Conservation (phyloP, 2,329 filamentous ascomycete species). For the Saccharata proteae region DNA sequence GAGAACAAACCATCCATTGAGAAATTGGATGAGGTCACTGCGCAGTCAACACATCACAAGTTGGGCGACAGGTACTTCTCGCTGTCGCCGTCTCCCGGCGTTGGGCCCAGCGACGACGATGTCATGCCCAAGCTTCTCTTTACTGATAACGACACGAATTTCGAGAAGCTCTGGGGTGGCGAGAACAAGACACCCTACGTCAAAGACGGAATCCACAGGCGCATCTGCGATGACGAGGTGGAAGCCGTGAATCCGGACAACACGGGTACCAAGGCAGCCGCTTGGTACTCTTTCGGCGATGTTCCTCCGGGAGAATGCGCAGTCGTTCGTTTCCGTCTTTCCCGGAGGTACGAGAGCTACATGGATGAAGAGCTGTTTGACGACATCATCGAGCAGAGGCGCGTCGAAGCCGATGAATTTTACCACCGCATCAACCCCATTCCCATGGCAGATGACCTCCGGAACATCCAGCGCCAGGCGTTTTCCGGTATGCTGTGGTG, state of each 20-base stretch:
- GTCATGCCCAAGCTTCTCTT: constrained; percentile 77
- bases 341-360: constrained; percentile 61
- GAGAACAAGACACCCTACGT: constrained; percentile 70
- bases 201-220: constrained; percentile 87
- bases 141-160: constrained; percentile 93
- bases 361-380: constrained; percentile 90
- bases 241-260: constrained; percentile 68
- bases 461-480: constrained; percentile 90
- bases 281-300: constrained; percentile 82
- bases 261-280: constrained; percentile 76
- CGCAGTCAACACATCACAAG: constrained; percentile 65
- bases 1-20: constrained; percentile 72
- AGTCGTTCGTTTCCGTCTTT: constrained; percentile 84
- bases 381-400: constrained; percentile 73
- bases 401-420: constrained; percentile 89
- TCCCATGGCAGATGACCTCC: constrained; percentile 84
- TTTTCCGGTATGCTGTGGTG: constrained; percentile 98
- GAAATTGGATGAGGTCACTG: constrained; percentile 52
- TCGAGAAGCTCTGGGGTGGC: constrained; percentile 60
- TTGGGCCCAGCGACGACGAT: constrained; percentile 66
- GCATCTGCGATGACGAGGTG: constrained; percentile 74
- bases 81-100: constrained; percentile 79
- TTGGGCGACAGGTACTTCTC: constrained; percentile 75
- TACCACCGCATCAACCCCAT: constrained; percentile 87
- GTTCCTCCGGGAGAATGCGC: constrained; percentile 86